Base-by-base conservation (phyloP, 2,329 filamentous ascomycete species). In the Hypoxylon sp. region DNA sequence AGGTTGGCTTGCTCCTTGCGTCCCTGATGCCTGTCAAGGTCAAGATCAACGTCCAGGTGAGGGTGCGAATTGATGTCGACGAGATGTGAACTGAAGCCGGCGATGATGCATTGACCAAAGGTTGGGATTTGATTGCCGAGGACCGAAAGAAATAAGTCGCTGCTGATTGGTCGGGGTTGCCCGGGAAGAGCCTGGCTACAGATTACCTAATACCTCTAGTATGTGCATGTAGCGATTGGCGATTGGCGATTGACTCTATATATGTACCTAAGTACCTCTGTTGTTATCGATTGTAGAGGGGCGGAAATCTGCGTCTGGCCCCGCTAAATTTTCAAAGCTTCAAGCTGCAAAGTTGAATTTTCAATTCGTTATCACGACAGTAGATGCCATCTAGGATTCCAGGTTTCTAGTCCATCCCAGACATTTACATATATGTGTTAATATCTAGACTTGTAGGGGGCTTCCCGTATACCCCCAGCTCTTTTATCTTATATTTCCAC, bases 101-200 rank as follows among this genome's bases (percentile, higher is more conserved):
- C 72, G 75, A 78, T 77, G 77, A 79, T 78, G 75, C 72, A 73
- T 65, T 65, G 55, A 48, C 48, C 66, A 68, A 64, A 68, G 58
- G 63, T 22, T 67, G 31, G 44, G 35, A 42, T 62, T 60, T 44
- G 70, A 85, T 85, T 86, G 83, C 85, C 85, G 85, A 86, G 85
- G 83, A 82, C 81, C 78, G 80, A 78, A 83, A 35, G 40, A 56
- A 85, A 82, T 83, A 78, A 74, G 72, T 76, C 72, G 67, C 72
- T 66, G 73, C 63, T 82, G 79, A 86, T 86, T 86, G 85, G 85
- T 66, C 53, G 61, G 30, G 10, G 14, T 59, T n/a, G 46, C 14
- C 68, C 61, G 65, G 62, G 31, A 65, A 63, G 61, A 62, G 44
- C 22, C 48, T 48, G 54, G 64, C 10, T 60, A 30, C 2, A 17